Base-by-base conservation (phyloP, 1,284 basidiomycete species). In the Microbotryum lychnidis-dioicae region DNA sequence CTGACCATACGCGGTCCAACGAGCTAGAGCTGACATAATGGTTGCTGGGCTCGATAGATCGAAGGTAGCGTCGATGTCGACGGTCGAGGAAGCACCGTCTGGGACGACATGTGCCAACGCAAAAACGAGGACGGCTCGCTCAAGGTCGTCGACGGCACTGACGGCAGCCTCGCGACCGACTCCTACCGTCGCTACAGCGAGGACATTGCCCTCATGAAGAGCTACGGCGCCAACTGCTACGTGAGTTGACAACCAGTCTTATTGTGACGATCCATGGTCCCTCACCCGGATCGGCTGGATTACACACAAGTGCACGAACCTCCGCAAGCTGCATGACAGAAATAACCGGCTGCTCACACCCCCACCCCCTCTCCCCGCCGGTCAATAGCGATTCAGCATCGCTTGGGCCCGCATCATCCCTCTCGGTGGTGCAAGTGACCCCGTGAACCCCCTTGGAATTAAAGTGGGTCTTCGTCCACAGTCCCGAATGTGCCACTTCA, bases 81-180 rank as follows among this genome's bases (percentile, higher is more conserved):
- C 56, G 81, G 81, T 12, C 82, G 84, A 58, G 82, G 83, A 0
- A 81, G 81, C 61, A 85, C 84, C 23, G 82, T 86, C 69, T 88
- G 86, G 86, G 87, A 88, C 72, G 81, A 81, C 58, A 88, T 86
- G 74, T 82, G 83, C 48, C 33, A 20, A 21, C 25, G 18, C 20
- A 21, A 42, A 25, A 27, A n/a, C 21, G 27, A 23, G 57, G 51
- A 61, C 63, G 76, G 76, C 25, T 85, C 85, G 0, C 84, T 85
- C 57, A 82, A 82, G 73, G 85, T 83, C 16, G 75, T 79, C 51
- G 86, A 87, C 70, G 84, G 84, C 4, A 75, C 80, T 31, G 80
- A 82, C 63, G 86, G 86, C 3, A 84, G 86, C 63, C 77, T 81
- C 54, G 86, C 86, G 6, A 86, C 84, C 23, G 84, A 86, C 75